Percentiles rank a stretch among this genome's conserved stretches.
Conservation (phyloP, 2,329 filamentous ascomycete genomes). For the Aspergillus piperis region DNA sequence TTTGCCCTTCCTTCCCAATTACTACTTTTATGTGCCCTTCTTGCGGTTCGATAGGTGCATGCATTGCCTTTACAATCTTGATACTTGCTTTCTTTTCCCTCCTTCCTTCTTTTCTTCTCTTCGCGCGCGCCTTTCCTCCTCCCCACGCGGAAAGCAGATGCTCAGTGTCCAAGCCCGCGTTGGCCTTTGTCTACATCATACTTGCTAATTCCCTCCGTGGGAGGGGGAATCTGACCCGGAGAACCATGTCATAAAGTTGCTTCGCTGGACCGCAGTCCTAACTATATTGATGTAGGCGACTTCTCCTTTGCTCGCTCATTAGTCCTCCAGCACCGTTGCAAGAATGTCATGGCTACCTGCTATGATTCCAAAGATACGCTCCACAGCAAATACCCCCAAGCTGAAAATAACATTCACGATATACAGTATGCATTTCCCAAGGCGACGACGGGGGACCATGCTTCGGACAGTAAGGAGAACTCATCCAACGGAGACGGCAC, state of each 20-base stretch:
- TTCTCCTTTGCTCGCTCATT: slow-evolving; percentile 52
- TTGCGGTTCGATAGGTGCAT: slow-evolving; percentile 8
- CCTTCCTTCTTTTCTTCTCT: too few species aligned
- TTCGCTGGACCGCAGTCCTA: neutral
- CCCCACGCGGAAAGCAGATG: neutral
- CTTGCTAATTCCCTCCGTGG: neutral
- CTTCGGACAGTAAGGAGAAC: neutral
- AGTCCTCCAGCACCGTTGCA: slow-evolving; percentile 43
- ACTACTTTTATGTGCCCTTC: slow-evolving; percentile 2
- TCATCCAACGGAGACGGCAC: neutral
- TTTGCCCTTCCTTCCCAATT: slow-evolving; percentile 3
- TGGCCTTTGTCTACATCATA: neutral
- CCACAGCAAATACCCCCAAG: slow-evolving; percentile 73
- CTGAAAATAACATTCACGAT: slow-evolving; percentile 58
- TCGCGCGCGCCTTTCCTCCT: too few species aligned
- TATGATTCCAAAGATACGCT: slow-evolving; percentile 54
- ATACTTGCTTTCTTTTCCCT: too few species aligned
- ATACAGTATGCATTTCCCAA: slow-evolving; percentile 25
- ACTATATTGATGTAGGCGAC: slow-evolving; percentile 38
- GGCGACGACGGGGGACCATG: neutral
- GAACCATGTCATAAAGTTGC: neutral
- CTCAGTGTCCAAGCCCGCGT: neutral
- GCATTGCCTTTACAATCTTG: neutral
- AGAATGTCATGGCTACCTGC: slow-evolving; percentile 45
- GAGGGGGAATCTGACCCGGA: neutral